A percentile compares a stretch with the other conserved stretches of the same genome.
Evolutionary conservation across 108 stramenopile species (phyloP).

Genomic region (Cylindrotheca fusiformis): DNA sequence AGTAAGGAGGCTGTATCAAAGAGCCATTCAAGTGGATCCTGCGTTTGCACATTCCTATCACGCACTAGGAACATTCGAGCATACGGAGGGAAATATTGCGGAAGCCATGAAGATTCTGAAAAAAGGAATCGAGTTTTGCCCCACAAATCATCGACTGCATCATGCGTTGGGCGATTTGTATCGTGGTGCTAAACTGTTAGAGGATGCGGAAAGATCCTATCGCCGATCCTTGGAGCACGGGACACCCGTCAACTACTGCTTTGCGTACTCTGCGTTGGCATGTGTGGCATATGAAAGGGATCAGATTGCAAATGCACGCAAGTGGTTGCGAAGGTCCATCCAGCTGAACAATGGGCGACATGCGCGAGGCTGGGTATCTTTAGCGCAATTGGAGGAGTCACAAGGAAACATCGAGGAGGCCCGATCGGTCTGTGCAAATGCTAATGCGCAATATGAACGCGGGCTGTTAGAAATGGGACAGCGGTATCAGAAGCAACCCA

Average conservation of each 20-base stretch:
- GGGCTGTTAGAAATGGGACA: slow-evolving; percentile 18
- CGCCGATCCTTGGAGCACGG: slow-evolving; percentile 43
- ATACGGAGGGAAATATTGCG: slow-evolving; percentile 63
- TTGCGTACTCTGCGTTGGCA: slow-evolving; percentile 66
- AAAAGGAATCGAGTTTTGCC: slow-evolving; percentile 56
- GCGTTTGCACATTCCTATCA: slow-evolving; percentile 75
- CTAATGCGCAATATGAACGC: slow-evolving; percentile 39
- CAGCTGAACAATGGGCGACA: slow-evolving; percentile 55
- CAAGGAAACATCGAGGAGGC: slow-evolving; percentile 63
- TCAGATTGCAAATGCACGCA: slow-evolving; percentile 42
- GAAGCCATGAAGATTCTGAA: slow-evolving; percentile 61
- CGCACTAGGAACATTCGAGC: slow-evolving; percentile 67
- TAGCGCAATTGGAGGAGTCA: slow-evolving; percentile 75
- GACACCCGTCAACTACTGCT: slow-evolving; percentile 55
- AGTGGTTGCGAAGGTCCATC: slow-evolving; percentile 44
- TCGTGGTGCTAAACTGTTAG: slow-evolving; percentile 67
- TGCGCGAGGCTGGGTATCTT: slow-evolving; percentile 68
- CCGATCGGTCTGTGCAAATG: slow-evolving; percentile 45
- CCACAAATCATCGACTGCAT: slow-evolving; percentile 72
- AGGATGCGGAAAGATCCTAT: slow-evolving; percentile 67
- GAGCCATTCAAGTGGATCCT: slow-evolving; percentile 58
- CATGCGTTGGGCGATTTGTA: slow-evolving; percentile 82
- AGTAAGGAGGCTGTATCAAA: slow-evolving; percentile 25
- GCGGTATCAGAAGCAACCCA: background rate
- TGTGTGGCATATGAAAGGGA: slow-evolving; percentile 63